Evolutionary conservation across 2,329 filamentous ascomycete species (phyloP).

Genomic region (Aspergillus sp.): DNA sequence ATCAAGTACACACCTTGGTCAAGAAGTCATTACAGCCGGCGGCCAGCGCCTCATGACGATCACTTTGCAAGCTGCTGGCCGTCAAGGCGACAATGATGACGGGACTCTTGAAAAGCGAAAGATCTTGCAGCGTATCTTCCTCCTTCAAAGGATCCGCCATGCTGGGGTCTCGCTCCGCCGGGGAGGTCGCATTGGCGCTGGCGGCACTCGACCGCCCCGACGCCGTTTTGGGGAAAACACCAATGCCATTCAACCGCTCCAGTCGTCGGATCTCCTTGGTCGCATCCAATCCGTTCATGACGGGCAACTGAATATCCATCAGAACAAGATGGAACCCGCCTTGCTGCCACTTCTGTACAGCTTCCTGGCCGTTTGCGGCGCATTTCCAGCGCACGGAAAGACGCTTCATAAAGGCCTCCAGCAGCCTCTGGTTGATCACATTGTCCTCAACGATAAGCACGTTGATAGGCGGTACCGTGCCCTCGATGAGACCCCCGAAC

Average conservation of each 20-base stretch:
- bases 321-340: conserved; percentile 94
- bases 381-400: conserved; percentile 95
- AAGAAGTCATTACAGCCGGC: conserved; percentile 98
- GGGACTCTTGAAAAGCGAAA: conserved; percentile 80
- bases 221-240: conserved; percentile 75
- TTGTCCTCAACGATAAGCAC: conserved; percentile 98
- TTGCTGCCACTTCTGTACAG: conserved; percentile 86
- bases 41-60: conserved; percentile 89
- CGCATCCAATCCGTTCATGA: conserved; percentile 94
- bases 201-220: conserved; percentile 51
- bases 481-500: conserved; percentile 69
- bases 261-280: conserved; percentile 90
- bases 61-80: conserved; percentile 89
- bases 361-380: conserved; percentile 93
- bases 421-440: conserved; percentile 89
- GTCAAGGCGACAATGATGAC: conserved; percentile 98
- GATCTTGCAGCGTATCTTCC: conserved; percentile 38
- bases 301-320: conserved; percentile 97
- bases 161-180: conserved; percentile 19
- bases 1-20: conserved; percentile 70
- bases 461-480: conserved; percentile 89
- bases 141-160: conserved; percentile 28
- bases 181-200: conserved; percentile 21
- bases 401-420: conserved; percentile 94
- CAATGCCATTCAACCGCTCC: conserved; percentile 87